Conservation (phyloP, 148 eudicot species). For the Vaccinium vitisidaea region DNA sequence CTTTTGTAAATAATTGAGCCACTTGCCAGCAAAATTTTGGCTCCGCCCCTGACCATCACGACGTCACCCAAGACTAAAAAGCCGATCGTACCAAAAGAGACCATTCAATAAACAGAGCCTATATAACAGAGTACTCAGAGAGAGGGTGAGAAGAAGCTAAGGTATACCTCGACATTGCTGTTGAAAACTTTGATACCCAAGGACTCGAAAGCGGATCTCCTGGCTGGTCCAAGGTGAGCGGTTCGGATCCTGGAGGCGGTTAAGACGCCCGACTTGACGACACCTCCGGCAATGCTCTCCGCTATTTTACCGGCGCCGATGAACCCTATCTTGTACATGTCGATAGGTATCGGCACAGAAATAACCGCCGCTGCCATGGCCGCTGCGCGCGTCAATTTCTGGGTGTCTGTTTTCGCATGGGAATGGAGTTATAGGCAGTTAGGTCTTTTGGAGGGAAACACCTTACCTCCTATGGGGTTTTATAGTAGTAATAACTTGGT, state of each 20-base stretch:
- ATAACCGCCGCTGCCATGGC: slow-evolving; percentile 25
- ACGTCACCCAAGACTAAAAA: too few relatives aligned
- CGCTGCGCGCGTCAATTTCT: background rate
- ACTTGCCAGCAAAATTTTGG: too few relatives aligned
- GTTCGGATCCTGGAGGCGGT: slow-evolving; percentile 72
- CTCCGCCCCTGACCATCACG: too few relatives aligned
- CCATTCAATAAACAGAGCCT: too few relatives aligned
- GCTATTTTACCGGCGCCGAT: slow-evolving; percentile 98
- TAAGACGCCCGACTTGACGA: slow-evolving; percentile 63
- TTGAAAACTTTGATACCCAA: slow-evolving; percentile 72
- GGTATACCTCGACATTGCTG: slow-evolving; percentile 51
- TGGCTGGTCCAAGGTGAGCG: slow-evolving; percentile 59
- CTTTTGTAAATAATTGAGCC: too few relatives aligned
- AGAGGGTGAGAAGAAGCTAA: background rate
- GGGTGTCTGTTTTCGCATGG: background rate
- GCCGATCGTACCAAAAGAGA: too few relatives aligned
- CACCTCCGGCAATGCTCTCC: slow-evolving; percentile 84
- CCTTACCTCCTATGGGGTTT: too few relatives aligned
- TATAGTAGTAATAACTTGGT: too few relatives aligned
- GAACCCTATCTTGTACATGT: slow-evolving; percentile 76
- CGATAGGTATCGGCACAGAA: slow-evolving; percentile 43
- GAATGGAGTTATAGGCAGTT: background rate
- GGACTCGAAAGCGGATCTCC: slow-evolving; percentile 73
- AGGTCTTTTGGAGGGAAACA: background rate
- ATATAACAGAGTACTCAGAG: background rate